A percentile compares a stretch with the other conserved stretches of the same genome.
These are phyloP conservation scores for Calonectria hongkongensis DNA, from an alignment of 2,329 filamentous ascomycete genomes.

Conservation along the genomic window DNA sequence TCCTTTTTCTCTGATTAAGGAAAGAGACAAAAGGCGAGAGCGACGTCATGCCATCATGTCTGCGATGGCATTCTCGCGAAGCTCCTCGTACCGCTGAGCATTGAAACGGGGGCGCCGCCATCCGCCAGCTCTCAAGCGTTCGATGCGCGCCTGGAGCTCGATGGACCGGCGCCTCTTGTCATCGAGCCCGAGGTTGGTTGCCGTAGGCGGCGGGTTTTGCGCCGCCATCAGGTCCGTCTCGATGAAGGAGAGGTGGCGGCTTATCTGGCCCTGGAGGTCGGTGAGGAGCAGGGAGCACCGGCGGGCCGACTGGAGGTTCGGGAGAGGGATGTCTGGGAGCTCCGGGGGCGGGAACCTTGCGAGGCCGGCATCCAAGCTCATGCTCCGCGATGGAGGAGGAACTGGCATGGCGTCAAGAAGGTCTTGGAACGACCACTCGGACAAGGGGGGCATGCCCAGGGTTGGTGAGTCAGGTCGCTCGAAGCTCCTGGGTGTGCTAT, in stretches of 20 bases:
- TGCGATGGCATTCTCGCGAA: slow-evolving; percentile 70
- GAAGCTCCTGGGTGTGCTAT: slow-evolving; percentile 63
- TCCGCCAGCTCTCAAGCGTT: slow-evolving; percentile 71
- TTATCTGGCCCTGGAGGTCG: slow-evolving; percentile 69
- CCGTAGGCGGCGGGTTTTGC: slow-evolving; percentile 42
- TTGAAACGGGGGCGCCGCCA: slow-evolving; percentile 76
- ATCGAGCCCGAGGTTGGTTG: slow-evolving; percentile 42
- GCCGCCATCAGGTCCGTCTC: slow-evolving; percentile 62
- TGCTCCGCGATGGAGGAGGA: slow-evolving; percentile 19
- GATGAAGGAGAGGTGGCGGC: slow-evolving; percentile 68
- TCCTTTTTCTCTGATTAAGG: not conserved
- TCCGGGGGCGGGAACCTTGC: slow-evolving; percentile 41
- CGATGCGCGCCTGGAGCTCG: slow-evolving; percentile 71
- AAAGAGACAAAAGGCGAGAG: not conserved
- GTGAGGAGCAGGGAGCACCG: slow-evolving; percentile 70
- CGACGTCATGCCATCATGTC: slow-evolving; percentile 62
- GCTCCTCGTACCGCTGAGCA: slow-evolving; percentile 69
- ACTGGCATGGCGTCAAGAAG: slow-evolving; percentile 41
- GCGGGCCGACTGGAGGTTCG: slow-evolving; percentile 63
- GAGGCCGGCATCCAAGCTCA: slow-evolving; percentile 27
- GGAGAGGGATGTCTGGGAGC: slow-evolving; percentile 23
- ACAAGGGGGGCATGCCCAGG: slow-evolving; percentile 65
- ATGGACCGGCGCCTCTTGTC: slow-evolving; percentile 61
- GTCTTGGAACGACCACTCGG: slow-evolving; percentile 49
- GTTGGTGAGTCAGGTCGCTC: slow-evolving; percentile 77